A percentile compares a stretch with the other conserved stretches of the same genome.
These are phyloP conservation scores for Phytopythium vexans DNA, from an alignment of 352 stramenopile species.

Conservation along the genomic window DNA sequence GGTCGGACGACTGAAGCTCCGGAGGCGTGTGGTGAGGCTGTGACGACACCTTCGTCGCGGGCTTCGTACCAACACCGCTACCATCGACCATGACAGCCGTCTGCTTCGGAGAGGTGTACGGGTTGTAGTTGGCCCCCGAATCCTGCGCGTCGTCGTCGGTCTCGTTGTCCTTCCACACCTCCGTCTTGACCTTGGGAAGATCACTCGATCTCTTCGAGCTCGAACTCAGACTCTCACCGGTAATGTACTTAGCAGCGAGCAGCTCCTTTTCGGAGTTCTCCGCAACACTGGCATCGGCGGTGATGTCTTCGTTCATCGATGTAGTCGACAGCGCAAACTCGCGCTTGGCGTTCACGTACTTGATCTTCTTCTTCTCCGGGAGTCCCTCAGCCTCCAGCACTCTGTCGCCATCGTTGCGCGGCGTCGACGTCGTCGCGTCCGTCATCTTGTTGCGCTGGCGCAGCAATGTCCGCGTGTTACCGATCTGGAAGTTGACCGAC, in stretches of 20 bases:
- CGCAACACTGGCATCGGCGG: neutral
- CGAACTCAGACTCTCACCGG: constrained; percentile 30
- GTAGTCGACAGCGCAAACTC: constrained; percentile 28
- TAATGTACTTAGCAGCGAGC: constrained; percentile 22
- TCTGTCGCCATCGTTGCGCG: constrained; percentile 39
- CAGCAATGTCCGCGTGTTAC: constrained; percentile 80
- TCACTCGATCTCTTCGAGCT: constrained; percentile 25
- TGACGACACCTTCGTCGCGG: constrained; percentile 17
- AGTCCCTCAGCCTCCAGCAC: constrained; percentile 45
- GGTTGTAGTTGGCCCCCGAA: constrained; percentile 31
- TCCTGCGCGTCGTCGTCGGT: constrained; percentile 23
- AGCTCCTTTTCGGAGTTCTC: constrained; percentile 2
- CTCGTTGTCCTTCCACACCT: constrained; percentile 34
- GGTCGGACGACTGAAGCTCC: constrained; percentile 1
- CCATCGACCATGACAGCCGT: constrained; percentile 21
- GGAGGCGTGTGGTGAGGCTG: constrained; percentile 10
- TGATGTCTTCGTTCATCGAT: constrained; percentile 32
- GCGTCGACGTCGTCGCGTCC: constrained; percentile 26
- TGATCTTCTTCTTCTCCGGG: constrained; percentile 83
- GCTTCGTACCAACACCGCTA: constrained; percentile 19
- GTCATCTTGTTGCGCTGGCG: constrained; percentile 81
- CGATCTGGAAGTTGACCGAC: constrained; percentile 85
- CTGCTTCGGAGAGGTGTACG: constrained; percentile 56
- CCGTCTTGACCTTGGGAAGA: constrained; percentile 21
- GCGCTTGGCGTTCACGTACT: constrained; percentile 38